phyloP scores from a whole-genome alignment of 108 stramenopile genomes.

The Fistulifera pelliculosa region DNA sequence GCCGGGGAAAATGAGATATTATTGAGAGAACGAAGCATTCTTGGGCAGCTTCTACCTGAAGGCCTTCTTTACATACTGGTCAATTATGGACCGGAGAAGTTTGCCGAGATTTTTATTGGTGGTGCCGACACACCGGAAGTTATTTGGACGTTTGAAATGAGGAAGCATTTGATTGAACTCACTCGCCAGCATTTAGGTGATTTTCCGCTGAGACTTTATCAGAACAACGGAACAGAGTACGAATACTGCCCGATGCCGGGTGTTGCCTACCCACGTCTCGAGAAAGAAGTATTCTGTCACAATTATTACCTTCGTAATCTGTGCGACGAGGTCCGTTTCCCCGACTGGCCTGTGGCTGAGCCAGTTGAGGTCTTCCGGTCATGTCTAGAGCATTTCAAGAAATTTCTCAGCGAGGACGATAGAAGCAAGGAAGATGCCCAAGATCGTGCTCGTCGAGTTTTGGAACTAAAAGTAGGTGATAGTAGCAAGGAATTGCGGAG shows the following conservation, averaged over 20 bases:
- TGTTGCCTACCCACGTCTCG: conserved; percentile 53
- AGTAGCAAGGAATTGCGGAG: conserved; percentile 45
- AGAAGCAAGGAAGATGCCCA: conserved; percentile 35
- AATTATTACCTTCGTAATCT: conserved; percentile 73
- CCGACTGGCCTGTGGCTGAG: conserved; percentile 71
- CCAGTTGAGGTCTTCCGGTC: conserved; percentile 64
- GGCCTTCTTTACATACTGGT: conserved; percentile 51
- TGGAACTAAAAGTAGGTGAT: conserved; percentile 41
- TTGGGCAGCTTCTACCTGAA: conserved; percentile 63
- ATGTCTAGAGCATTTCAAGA: conserved; percentile 56
- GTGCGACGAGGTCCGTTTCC: conserved; percentile 67
- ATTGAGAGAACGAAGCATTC: conserved; percentile 47
- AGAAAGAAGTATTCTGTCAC: conserved; percentile 70
- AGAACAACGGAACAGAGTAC: conserved; percentile 56
- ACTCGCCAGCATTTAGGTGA: conserved; percentile 74
- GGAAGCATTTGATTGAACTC: conserved; percentile 68
- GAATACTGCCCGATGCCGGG: conserved; percentile 75
- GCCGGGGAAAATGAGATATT: conserved; percentile 38
- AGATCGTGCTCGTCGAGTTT: conserved; percentile 34
- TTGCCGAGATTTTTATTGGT: conserved; percentile 53
- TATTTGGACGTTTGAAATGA: conserved; percentile 72
- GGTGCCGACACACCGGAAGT: conserved; percentile 77
- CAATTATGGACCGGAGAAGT: conserved; percentile 65
- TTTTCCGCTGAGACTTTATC: conserved; percentile 64
- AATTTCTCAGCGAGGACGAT: conserved; percentile 43